These are phyloP conservation scores for Thalassiosira hispida DNA, from an alignment of 352 stramenopile genomes.

Conservation along the genomic window DNA sequence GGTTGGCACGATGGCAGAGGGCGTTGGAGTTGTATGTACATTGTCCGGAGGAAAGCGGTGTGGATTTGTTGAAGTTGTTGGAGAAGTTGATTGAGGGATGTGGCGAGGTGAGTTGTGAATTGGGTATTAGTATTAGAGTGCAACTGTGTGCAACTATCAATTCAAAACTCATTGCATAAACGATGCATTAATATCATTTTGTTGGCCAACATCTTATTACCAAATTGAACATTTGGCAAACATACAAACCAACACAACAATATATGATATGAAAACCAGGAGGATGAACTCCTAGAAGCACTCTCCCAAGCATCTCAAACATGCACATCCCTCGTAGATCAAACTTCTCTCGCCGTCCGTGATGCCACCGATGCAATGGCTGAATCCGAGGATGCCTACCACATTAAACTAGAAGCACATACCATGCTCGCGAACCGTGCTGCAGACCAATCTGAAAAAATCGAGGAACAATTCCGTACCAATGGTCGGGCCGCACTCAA, in stretches of 20 bases:
- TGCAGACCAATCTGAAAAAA: slow-evolving; percentile 64
- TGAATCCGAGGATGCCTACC: slow-evolving; percentile 68
- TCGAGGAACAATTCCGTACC: slow-evolving; percentile 76
- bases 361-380: slow-evolving; percentile 63
- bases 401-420: slow-evolving; percentile 77
- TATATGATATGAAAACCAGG: slow-evolving; percentile 24
- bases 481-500: slow-evolving; percentile 73
- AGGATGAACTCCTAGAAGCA: slow-evolving; percentile 69
- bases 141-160: too few relatives aligned
- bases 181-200: too few relatives aligned
- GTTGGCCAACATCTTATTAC: too few relatives aligned
- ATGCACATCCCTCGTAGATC: slow-evolving; percentile 64
- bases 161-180: too few relatives aligned
- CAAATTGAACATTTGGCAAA: not conserved
- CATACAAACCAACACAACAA: not conserved
- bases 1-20: slow-evolving; percentile 68
- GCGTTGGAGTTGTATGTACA: slow-evolving; percentile 80
- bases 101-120: slow-evolving; percentile 61
- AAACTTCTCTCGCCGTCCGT: slow-evolving; percentile 57
- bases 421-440: slow-evolving; percentile 67
- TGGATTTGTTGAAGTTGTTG: slow-evolving; percentile 69
- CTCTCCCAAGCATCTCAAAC: slow-evolving; percentile 68
- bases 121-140: too few relatives aligned
- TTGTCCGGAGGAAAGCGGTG: slow-evolving; percentile 48
- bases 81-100: slow-evolving; percentile 76